These are phyloP conservation scores for Elsinoe australis DNA, from an alignment of 2,329 filamentous ascomycete species.

Conservation along the genomic window DNA sequence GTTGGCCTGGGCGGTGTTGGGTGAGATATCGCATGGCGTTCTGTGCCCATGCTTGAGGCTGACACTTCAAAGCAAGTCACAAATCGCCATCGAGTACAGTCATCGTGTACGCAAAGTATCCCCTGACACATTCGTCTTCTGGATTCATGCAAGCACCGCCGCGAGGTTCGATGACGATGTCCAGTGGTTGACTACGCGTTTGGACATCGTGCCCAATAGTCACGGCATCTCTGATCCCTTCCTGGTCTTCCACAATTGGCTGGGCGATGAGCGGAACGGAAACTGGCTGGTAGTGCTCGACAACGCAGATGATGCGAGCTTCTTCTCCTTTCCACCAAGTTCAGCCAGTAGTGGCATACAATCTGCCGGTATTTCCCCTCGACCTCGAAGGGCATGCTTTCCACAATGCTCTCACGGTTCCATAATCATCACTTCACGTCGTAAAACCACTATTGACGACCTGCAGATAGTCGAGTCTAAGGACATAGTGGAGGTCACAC, in stretches of 20 bases:
- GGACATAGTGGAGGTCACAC: constrained; percentile 20
- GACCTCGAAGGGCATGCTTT: neutral
- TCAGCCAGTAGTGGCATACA: neutral
- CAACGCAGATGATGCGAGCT: constrained; percentile 23
- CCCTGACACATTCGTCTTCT: constrained; percentile 24
- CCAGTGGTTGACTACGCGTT: constrained; percentile 17
- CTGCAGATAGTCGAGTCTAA: constrained; percentile 20
- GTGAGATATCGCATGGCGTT: constrained; percentile 12
- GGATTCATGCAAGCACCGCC: constrained; percentile 23
- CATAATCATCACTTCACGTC: constrained; percentile 23
- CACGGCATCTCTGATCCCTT: constrained; percentile 22
- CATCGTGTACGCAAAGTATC: constrained; percentile 16
- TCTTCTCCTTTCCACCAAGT: constrained; percentile 15
- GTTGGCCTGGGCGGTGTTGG: constrained; percentile 24
- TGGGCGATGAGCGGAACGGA: constrained; percentile 18
- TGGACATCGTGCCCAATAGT: constrained; percentile 18
- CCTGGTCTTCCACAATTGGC: constrained; percentile 23
- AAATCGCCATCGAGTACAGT: constrained; percentile 25
- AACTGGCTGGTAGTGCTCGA: constrained; percentile 25
- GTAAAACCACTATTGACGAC: constrained; percentile 20
- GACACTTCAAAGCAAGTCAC: constrained; percentile 24
- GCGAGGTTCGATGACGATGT: constrained; percentile 23
- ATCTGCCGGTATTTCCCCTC: neutral
- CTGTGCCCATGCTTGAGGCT: too few relatives aligned
- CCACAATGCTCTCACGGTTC: constrained; percentile 20